Conservation (phyloP, 106 monocot genomes). For the Agapanthus africanus region DNA sequence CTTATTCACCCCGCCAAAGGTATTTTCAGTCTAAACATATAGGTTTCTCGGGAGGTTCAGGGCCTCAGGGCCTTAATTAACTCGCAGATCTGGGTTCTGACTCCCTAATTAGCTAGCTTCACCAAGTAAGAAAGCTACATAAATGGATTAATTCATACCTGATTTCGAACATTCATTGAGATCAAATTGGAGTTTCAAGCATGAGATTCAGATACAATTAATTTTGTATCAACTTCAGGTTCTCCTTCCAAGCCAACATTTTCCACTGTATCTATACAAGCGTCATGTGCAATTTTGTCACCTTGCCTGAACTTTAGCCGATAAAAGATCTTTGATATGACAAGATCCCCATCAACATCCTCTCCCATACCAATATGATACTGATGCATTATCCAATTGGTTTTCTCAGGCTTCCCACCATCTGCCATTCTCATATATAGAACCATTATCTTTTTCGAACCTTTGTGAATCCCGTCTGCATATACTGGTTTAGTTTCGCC, state of each 20-base stretch:
- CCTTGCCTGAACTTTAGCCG: conserved; percentile 26
- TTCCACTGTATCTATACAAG: conserved; percentile 4
- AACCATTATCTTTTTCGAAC: conserved; percentile 57
- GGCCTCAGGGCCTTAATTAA: too few relatives aligned
- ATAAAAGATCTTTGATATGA: conserved; percentile 76
- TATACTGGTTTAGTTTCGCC: conserved; percentile 45
- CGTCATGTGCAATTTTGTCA: conserved; percentile 12
- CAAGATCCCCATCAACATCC: conserved; percentile 41
- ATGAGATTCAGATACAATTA: conserved; percentile 15
- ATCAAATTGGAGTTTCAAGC: conserved; percentile 3
- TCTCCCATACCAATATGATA: conserved; percentile 47
- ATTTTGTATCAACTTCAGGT: conserved; percentile 4
- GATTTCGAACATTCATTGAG: conserved; percentile 6
- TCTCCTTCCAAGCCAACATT: conserved; percentile 10
- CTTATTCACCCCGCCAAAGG: too few relatives aligned
- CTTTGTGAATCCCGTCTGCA: conserved; percentile 46
- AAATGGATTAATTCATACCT: conserved; percentile 12
- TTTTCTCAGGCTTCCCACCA: conserved; percentile 44
- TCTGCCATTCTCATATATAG: conserved; percentile 29
- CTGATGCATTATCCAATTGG: conserved; percentile 87
- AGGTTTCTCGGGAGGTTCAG: too few relatives aligned
- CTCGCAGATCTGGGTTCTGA: too few relatives aligned
- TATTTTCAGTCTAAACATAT: too few relatives aligned
- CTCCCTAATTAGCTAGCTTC: too few relatives aligned
- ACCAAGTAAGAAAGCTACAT: too few relatives aligned